phyloP scores from a whole-genome alignment of 2,329 filamentous ascomycete species.

The Talaromyces sp. region DNA sequence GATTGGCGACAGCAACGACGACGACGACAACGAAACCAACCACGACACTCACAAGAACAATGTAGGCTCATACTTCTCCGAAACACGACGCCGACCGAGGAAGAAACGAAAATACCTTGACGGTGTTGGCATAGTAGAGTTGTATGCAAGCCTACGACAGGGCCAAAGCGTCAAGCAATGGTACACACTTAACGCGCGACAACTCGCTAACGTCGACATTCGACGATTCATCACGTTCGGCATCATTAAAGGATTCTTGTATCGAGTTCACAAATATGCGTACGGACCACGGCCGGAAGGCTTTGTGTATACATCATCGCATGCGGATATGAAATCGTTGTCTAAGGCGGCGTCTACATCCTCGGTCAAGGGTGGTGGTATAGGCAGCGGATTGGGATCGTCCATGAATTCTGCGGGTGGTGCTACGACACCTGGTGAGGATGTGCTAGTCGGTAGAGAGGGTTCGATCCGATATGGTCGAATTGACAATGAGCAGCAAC shows the following conservation, averaged over 20 bases:
- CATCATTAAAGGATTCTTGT: slow-evolving; percentile 89
- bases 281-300: slow-evolving; percentile 45
- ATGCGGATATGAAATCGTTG: slow-evolving; percentile 22
- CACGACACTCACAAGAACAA: slow-evolving; percentile 5
- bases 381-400: slow-evolving; percentile 1
- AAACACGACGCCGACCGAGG: neutral
- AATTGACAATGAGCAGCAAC: neutral
- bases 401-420: slow-evolving; percentile 1
- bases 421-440: neutral
- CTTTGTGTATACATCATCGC: slow-evolving; percentile 20
- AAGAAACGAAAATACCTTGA: slow-evolving; percentile 32
- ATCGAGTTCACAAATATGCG: slow-evolving; percentile 88
- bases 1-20: slow-evolving; percentile 31
- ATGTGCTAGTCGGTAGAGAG: slow-evolving; percentile 3
- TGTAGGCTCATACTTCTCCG: neutral
- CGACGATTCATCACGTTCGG: slow-evolving; percentile 92
- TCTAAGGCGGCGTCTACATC: slow-evolving; percentile 17
- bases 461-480: slow-evolving; percentile 5
- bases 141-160: slow-evolving; percentile 81
- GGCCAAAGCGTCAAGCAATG: slow-evolving; percentile 84
- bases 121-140: slow-evolving; percentile 61
- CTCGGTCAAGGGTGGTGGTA: slow-evolving; percentile 6
- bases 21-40: slow-evolving; percentile 10
- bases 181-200: slow-evolving; percentile 70
- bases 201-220: slow-evolving; percentile 76